Conservation (phyloP, 371 early-diverging fungal species). For the Mortierella sp. region DNA sequence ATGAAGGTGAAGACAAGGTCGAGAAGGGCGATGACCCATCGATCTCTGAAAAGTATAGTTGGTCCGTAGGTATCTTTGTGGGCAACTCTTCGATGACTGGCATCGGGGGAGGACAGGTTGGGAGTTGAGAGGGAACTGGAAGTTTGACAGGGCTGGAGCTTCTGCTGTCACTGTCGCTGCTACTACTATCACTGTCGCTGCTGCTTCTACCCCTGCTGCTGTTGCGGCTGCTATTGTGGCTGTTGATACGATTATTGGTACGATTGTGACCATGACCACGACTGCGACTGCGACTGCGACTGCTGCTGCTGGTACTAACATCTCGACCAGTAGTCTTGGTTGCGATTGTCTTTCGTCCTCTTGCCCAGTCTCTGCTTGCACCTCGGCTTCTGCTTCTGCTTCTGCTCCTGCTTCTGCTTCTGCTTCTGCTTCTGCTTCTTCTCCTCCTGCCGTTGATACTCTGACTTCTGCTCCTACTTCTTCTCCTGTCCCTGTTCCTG, state of each 20-base stretch:
- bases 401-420: slow-evolving; percentile 1
- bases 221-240: slow-evolving; percentile 13
- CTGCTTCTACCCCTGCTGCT: slow-evolving; percentile 16
- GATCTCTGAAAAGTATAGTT: slow-evolving; percentile 22
- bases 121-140: neutral
- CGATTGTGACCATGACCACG: neutral
- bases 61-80: slow-evolving; percentile 15
- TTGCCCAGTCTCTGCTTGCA: neutral
- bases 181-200: slow-evolving; percentile 8
- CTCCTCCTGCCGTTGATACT: slow-evolving; percentile 8
- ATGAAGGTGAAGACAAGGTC: slow-evolving; percentile 42
- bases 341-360: too few relatives aligned
- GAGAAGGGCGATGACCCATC: slow-evolving; percentile 43
- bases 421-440: slow-evolving; percentile 10
- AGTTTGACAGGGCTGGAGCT: neutral
- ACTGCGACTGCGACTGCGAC: neutral
- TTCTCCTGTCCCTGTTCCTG: slow-evolving; percentile 4
- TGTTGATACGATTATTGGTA: neutral
- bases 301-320: neutral
- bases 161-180: neutral
- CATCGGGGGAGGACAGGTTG: neutral
- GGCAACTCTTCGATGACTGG: too few relatives aligned
- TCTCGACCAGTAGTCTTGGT: neutral
- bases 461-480: slow-evolving; percentile 15
- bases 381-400: neutral